Percentiles rank a stretch among this genome's conserved stretches.
Evolutionary conservation across 495 filamentous ascomycete genomes (phyloP).

Genomic region (Penicillium taxi): DNA sequence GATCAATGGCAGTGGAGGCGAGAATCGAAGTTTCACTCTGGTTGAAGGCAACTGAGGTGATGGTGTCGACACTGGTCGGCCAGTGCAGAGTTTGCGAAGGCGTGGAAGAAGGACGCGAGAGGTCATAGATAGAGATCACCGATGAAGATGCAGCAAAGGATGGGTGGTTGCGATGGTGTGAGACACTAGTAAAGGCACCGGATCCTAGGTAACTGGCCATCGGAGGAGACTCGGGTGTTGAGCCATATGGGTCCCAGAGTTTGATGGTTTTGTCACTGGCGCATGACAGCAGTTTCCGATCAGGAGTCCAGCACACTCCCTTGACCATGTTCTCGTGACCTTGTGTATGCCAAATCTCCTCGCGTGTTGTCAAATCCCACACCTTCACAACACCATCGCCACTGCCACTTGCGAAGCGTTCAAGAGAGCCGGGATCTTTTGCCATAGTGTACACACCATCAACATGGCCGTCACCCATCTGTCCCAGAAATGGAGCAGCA

Average conservation of each 20-base stretch:
- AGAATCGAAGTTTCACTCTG: constrained; percentile 87
- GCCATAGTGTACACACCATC: constrained; percentile 79
- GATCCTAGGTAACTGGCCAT: constrained; percentile 75
- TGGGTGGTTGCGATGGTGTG: constrained; percentile 66
- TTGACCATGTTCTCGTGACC: constrained; percentile 89
- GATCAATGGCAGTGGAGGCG: constrained; percentile 73
- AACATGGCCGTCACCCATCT: constrained; percentile 85
- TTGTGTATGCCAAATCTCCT: constrained; percentile 71
- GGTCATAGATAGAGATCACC: constrained; percentile 79
- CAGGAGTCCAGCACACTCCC: constrained; percentile 77
- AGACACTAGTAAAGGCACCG: constrained; percentile 73
- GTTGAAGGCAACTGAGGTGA: constrained; percentile 84
- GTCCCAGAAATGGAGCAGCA: constrained; percentile 80
- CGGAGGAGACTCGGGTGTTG: constrained; percentile 52
- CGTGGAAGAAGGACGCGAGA: constrained; percentile 60
- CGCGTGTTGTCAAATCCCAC: constrained; percentile 75
- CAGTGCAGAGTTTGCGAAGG: constrained; percentile 75
- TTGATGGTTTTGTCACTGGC: constrained; percentile 82
- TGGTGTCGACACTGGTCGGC: constrained; percentile 86
- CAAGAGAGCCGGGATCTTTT: constrained; percentile 61
- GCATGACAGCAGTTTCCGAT: constrained; percentile 82
- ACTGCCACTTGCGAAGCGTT: constrained; percentile 67
- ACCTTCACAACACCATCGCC: constrained; percentile 89
- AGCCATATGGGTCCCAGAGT: constrained; percentile 82
- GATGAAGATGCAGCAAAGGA: constrained; percentile 74